Evolutionary conservation across 192 early-diverging fungal genomes (phyloP), one percentile per base, ranked within the genome.

Genomic region (Coemansia sp.): DNA sequence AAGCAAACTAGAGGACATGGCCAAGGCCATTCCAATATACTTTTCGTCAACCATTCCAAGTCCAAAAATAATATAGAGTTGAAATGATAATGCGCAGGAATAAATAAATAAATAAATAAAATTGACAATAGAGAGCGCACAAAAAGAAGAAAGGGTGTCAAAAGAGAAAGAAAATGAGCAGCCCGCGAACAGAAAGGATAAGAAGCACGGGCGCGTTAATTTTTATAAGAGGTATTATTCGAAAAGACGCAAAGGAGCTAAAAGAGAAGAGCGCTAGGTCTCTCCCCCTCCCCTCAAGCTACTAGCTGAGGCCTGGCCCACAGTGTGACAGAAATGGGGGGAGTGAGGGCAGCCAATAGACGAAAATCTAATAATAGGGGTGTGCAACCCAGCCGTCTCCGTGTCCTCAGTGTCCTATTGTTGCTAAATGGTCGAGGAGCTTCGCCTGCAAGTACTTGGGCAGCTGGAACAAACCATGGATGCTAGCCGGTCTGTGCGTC

Each of bases 21-120:
- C 94, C 59, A 98, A 85, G 27, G 87, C 87, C 77, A 98, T 89
- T 53, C 95, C 95, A 70, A 95, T 90, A 69, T 91, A 91, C 69
- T 90, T 93, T 68, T 92, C 90, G 74, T 86, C 84, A 8, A 86
- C 72, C 85, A 90, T 80, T 25, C 60, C 27, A 12, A 62, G 69
- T 48, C 38, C 55, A 21, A 58, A 25, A 32, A 60, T 21, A 61
- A 65, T 45, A 31, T 32, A 63, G 34, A 63, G 55, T 4, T 31
- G 7, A 63, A 61, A 63, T 63, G 31, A 41, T 36, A 65, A 45
- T 44, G 45, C 27, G 48, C 31, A 64, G 64, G 48, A 38, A 59
- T 41, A 68, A 32, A 61, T 23, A 59, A 51, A n/a, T n/a, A n/a
- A n/a, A n/a, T n/a, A n/a, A 19, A 34, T 55, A 17, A 63, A n/a